A percentile compares a stretch with the other conserved stretches of the same genome.
Evolutionary conservation across 2,329 filamentous ascomycete genomes (phyloP).

Genomic region (Zasmidium angulare): DNA sequence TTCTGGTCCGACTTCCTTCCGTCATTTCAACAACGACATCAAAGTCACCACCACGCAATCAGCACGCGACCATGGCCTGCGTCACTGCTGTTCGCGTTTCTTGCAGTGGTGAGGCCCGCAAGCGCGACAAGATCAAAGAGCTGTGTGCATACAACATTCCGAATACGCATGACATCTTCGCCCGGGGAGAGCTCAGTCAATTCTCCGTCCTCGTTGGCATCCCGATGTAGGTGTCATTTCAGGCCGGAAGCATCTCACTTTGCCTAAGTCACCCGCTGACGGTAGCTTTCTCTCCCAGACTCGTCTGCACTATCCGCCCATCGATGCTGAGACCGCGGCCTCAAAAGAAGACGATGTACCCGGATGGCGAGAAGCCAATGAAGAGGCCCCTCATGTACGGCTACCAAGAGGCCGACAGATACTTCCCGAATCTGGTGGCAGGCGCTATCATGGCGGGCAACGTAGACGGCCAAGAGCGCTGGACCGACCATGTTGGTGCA

Average conservation of each 20-base stretch:
- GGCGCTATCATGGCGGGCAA: not conserved
- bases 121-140: not conserved
- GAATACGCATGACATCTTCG: not conserved
- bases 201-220: not conserved
- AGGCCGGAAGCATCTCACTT: no score
- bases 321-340: not conserved
- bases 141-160: not conserved
- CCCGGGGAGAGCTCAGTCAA: not conserved
- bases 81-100: constrained; percentile 1
- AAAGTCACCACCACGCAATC: not conserved
- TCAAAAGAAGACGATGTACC: no score
- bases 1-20: not conserved
- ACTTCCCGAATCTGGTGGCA: not conserved
- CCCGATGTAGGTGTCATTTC: no score
- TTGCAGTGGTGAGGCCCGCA: not conserved
- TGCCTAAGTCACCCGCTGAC: no score
- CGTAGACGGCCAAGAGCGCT: not conserved
- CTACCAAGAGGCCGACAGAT: not conserved
- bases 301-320: not conserved
- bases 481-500: not conserved
- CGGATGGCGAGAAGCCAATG: no score
- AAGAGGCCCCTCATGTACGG: not conserved
- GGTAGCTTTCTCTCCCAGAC: no score
- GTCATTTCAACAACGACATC: not conserved
- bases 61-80: not conserved